Evolutionary conservation across 495 filamentous ascomycete species (phyloP).

Genomic region (Aspergillus avenaceus): DNA sequence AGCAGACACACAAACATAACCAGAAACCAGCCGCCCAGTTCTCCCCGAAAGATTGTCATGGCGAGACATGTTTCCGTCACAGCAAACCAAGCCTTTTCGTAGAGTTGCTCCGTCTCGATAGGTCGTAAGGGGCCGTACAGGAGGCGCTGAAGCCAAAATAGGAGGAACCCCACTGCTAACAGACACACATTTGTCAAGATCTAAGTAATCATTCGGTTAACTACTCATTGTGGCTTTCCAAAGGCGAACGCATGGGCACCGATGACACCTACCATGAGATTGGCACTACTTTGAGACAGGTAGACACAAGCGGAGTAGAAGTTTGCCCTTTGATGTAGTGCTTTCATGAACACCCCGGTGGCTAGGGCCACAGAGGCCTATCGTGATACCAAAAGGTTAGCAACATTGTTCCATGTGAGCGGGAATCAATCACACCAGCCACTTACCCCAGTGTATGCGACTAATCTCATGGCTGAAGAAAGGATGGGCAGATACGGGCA

Average conservation of each 20-base stretch:
- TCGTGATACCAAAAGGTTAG: constrained; percentile 16
- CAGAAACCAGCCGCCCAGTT: constrained; percentile 88
- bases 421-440: neutral
- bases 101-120: constrained; percentile 93
- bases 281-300: constrained; percentile 90
- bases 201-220: too few species aligned
- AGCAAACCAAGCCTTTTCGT: constrained; percentile 96
- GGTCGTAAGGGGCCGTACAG: constrained; percentile 89
- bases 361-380: constrained; percentile 76
- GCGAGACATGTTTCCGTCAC: constrained; percentile 94
- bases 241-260: neutral
- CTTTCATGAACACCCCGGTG: constrained; percentile 76
- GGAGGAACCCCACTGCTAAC: constrained; percentile 66
- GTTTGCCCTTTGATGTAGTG: constrained; percentile 90
- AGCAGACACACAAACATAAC: constrained; percentile 94
- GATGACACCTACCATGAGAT: constrained; percentile 71
- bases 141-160: constrained; percentile 83
- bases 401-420: neutral
- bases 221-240: too few species aligned
- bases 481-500: constrained; percentile 16
- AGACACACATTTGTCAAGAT: constrained; percentile 87
- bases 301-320: constrained; percentile 98
- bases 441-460: constrained; percentile 50
- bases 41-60: constrained; percentile 98
- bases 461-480: constrained; percentile 45